Base-by-base conservation (phyloP, 192 early-diverging fungal species). In the Hyaloraphidium curvatum region DNA sequence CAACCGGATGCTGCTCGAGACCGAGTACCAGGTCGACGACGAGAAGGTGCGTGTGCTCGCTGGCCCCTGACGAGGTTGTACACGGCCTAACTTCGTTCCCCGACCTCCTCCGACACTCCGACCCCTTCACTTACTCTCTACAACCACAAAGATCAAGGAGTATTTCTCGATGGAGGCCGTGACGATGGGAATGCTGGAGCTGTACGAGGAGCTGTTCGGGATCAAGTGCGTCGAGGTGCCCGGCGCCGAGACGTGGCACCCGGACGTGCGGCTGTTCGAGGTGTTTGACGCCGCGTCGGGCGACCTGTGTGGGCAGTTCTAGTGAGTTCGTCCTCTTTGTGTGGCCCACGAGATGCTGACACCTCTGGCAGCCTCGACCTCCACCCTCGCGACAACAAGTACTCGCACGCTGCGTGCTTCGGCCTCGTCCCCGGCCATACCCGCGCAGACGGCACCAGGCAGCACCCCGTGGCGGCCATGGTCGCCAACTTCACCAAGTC, bases 341-440 rank as follows among this genome's bases (percentile, higher is more conserved):
- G n/a, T n/a, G n/a, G n/a, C n/a, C n/a, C n/a, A n/a, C n/a, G n/a
- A n/a, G n/a, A n/a, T n/a, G n/a, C n/a, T n/a, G n/a, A n/a, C n/a
- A n/a, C n/a, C n/a, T n/a, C n/a, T n/a, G n/a, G n/a, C n/a, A n/a
- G n/a, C 17, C 52, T 53, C 25, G 52, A 53, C 29, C 39, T 64
- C 21, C 21, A 30, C 27, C 63, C 25, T 19, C 35, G 80, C 30
- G 76, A 82, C 7, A 70, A 65, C 59, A 84, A 80, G 63, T 85
- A 76, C 57, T 65, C 71, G 41, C 87, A 87, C 55, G 85, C 85
- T n/a, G 85, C 85, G 1, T 74, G 74, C 4, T 87, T 84, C 64
- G 80, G 83, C 13, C 67, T 90, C 27, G 81, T 78, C 31, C 67
- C 82, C 21, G 78, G 79, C 41, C 81, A 62, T 41, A 64, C 67